Percentiles rank a stretch among this genome's conserved stretches.
Conservation (phyloP, 345 rosid genomes). For the Aegle marmelos region DNA sequence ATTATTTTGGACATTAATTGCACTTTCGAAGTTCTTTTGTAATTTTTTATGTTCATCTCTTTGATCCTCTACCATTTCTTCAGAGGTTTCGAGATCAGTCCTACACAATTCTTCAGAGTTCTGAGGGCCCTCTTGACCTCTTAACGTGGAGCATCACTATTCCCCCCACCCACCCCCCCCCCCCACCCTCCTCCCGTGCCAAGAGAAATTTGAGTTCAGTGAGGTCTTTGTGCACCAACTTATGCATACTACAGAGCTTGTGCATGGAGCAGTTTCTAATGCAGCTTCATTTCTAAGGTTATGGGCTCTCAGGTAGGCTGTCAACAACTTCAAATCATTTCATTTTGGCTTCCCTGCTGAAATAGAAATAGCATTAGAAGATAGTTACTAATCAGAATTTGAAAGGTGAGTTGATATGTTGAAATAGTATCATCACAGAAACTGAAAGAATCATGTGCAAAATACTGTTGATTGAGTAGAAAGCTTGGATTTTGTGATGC, state of each 20-base stretch:
- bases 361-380: neutral
- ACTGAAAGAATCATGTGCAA: neutral
- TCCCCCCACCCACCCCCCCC: too few relatives aligned
- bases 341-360: neutral
- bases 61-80: neutral
- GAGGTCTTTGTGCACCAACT: conserved; percentile 69
- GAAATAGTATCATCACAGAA: neutral
- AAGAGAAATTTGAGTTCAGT: conserved; percentile 65
- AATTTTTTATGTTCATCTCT: neutral
- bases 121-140: conserved; percentile 50
- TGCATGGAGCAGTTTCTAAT: conserved; percentile 67
- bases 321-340: neutral
- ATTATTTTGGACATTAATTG: neutral
- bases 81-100: conserved; percentile 58
- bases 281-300: conserved; percentile 65
- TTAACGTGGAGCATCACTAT: conserved; percentile 40
- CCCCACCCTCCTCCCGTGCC: too few relatives aligned
- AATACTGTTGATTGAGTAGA: neutral
- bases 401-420: neutral
- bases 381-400: neutral
- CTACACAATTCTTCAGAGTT: conserved; percentile 34
- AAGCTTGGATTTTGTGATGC: neutral
- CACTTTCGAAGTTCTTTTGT: neutral
- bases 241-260: conserved; percentile 67
- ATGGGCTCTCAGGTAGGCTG: conserved; percentile 67